A percentile compares a stretch with the other conserved stretches of the same genome.
Conservation (phyloP, 2,329 filamentous ascomycete genomes). For the Hymenoscyphus linearis region DNA sequence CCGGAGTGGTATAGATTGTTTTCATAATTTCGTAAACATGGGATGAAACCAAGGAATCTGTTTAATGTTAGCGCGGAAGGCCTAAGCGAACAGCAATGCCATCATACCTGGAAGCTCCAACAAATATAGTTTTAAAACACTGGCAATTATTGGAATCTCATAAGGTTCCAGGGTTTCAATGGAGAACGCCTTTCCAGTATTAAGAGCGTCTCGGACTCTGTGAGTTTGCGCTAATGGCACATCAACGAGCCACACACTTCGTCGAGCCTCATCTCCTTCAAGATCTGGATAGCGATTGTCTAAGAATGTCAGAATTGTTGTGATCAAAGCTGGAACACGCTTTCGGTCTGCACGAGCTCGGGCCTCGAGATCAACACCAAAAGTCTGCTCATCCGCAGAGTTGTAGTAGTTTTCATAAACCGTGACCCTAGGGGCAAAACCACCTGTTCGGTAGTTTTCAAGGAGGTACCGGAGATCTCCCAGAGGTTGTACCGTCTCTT, state of each 20-base stretch:
- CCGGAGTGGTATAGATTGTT: slow-evolving; percentile 85
- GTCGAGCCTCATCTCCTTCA: slow-evolving; percentile 88
- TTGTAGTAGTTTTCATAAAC: slow-evolving; percentile 99
- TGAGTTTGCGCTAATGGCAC: slow-evolving; percentile 83
- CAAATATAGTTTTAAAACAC: slow-evolving; percentile 87
- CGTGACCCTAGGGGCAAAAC: slow-evolving; percentile 82
- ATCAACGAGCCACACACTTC: slow-evolving; percentile 90
- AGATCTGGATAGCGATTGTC: slow-evolving; percentile 97
- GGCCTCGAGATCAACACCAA: slow-evolving; percentile 96
- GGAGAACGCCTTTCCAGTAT: slow-evolving; percentile 77
- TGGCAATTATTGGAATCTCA: slow-evolving; percentile 90
- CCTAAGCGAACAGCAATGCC: background rate
- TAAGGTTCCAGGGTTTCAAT: slow-evolving; percentile 77
- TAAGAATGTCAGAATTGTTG: slow-evolving; percentile 87
- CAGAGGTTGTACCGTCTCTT: slow-evolving; percentile 93
- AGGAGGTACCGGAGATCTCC: slow-evolving; percentile 89
- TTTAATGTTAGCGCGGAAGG: slow-evolving; percentile 16
- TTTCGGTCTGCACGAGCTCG: slow-evolving; percentile 91
- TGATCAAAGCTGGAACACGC: slow-evolving; percentile 87
- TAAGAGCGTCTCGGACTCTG: slow-evolving; percentile 74
- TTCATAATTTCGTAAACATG: slow-evolving; percentile 99
- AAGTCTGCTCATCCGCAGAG: slow-evolving; percentile 93
- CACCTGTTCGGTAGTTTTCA: slow-evolving; percentile 94
- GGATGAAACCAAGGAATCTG: slow-evolving; percentile 95
- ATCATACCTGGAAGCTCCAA: slow-evolving; percentile 83